Percentiles rank a stretch among this genome's conserved stretches.
Evolutionary conservation across 2,329 filamentous ascomycete species (phyloP).

Genomic region (Fusarium sp.): DNA sequence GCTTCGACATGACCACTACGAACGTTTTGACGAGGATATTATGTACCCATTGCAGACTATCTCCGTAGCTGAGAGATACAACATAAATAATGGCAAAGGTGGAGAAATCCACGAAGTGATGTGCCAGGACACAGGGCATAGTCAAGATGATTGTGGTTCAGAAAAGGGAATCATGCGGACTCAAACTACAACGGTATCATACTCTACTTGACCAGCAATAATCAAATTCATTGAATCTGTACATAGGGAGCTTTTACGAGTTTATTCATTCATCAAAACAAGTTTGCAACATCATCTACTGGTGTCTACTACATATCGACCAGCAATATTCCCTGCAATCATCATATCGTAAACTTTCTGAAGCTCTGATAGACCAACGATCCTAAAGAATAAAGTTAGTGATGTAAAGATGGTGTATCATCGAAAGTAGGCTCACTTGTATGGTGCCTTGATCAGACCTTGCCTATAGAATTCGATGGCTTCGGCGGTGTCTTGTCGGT

Average conservation of each 20-base stretch:
- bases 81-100: background rate
- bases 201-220: no score
- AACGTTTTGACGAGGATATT: constrained; percentile 10
- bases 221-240: no score
- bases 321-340: constrained; percentile 74
- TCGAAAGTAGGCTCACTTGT: constrained; percentile 61
- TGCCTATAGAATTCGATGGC: constrained; percentile 87
- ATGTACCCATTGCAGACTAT: constrained; percentile 26
- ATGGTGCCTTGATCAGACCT: constrained; percentile 85
- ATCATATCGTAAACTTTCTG: constrained; percentile 80
- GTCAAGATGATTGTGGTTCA: constrained; percentile 18
- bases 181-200: no score
- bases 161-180: constrained; percentile 29
- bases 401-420: rapidly evolving
- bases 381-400: constrained; percentile 50
- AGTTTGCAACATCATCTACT: constrained; percentile 59
- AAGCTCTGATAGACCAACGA: constrained; percentile 80
- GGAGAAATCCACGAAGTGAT: background rate
- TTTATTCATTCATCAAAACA: no score
- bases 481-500: constrained; percentile 84
- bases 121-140: constrained; percentile 3
- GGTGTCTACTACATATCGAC: constrained; percentile 80
- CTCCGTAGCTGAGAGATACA: constrained; percentile 9
- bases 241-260: no score
- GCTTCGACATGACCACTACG: constrained; percentile 12